phyloP scores from a whole-genome alignment of 176 grass and related monocot genomes.

The Ananas comosus region DNA sequence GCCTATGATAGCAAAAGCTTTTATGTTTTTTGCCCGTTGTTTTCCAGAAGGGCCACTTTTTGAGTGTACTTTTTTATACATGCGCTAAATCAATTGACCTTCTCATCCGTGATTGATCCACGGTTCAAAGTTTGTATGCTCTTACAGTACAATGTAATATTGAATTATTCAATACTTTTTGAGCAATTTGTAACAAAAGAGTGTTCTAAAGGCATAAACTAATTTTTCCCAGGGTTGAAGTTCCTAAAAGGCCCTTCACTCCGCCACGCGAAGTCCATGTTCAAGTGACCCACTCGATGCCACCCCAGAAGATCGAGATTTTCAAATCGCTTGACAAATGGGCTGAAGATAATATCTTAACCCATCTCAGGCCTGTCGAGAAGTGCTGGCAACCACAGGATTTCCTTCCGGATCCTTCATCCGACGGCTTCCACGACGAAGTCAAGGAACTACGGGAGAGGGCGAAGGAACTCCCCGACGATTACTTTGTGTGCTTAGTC shows the following conservation, averaged over 20 bases:
- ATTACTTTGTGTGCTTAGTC: constrained; percentile 25
- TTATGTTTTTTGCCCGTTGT: too few relatives aligned
- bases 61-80: too few relatives aligned
- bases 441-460: constrained; percentile 18
- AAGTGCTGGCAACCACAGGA: constrained; percentile 24
- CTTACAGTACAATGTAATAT: background rate
- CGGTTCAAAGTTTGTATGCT: background rate
- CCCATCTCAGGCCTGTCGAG: constrained; percentile 18
- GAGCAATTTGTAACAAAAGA: background rate
- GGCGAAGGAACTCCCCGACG: constrained; percentile 21
- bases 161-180: background rate
- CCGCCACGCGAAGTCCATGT: constrained; percentile 21
- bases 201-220: background rate
- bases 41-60: too few relatives aligned
- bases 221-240: constrained; percentile 10
- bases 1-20: too few relatives aligned
- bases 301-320: constrained; percentile 18
- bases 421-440: constrained; percentile 14
- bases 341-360: constrained; percentile 18
- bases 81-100: too few relatives aligned
- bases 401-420: constrained; percentile 22
- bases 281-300: constrained; percentile 24
- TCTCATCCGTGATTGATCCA: background rate
- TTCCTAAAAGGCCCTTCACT: constrained; percentile 14
- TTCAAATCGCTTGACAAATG: constrained; percentile 20